Evolutionary conservation across 345 rosid species (phyloP).

Genomic region (Pugionium cornutum): DNA sequence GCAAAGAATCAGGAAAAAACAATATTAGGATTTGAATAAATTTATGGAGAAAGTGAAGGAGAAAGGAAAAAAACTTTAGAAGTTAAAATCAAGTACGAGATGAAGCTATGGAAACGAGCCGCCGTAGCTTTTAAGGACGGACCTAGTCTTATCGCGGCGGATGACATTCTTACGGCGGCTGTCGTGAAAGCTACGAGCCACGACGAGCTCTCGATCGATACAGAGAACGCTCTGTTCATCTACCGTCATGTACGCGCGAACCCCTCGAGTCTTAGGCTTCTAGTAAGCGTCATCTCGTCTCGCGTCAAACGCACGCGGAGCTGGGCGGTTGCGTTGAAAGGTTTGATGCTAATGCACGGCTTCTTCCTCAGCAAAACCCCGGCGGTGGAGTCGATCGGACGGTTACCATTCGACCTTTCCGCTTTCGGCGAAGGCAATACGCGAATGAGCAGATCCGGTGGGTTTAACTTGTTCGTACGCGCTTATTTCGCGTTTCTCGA

Average conservation of each 20-base stretch:
- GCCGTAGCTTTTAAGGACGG: constrained; percentile 68
- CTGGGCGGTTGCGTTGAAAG: constrained; percentile 81
- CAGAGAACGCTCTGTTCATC: constrained; percentile 54
- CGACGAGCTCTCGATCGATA: constrained; percentile 58
- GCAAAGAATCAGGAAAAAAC: neutral
- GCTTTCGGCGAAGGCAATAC: constrained; percentile 52
- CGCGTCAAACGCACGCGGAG: constrained; percentile 61
- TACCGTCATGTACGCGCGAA: constrained; percentile 58
- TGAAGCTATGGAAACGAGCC: constrained; percentile 66
- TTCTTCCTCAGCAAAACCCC: constrained; percentile 61
- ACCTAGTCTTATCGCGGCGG: constrained; percentile 51
- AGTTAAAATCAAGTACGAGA: constrained; percentile 4
- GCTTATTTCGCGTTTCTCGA: constrained; percentile 71
- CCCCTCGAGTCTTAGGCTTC: constrained; percentile 54
- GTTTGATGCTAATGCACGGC: constrained; percentile 75
- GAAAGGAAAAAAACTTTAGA: neutral
- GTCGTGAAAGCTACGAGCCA: constrained; percentile 81
- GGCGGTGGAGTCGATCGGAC: constrained; percentile 47
- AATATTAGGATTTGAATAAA: neutral
- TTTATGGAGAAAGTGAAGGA: constrained; percentile 6
- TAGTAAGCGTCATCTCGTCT: constrained; percentile 48
- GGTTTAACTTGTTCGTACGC: constrained; percentile 58
- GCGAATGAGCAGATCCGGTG: constrained; percentile 41
- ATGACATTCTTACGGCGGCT: constrained; percentile 57
- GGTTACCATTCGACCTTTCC: constrained; percentile 75